These are phyloP conservation scores for Kuraishia capsulata DNA, from an alignment of 805 yeast genomes.

Conservation along the genomic window DNA sequence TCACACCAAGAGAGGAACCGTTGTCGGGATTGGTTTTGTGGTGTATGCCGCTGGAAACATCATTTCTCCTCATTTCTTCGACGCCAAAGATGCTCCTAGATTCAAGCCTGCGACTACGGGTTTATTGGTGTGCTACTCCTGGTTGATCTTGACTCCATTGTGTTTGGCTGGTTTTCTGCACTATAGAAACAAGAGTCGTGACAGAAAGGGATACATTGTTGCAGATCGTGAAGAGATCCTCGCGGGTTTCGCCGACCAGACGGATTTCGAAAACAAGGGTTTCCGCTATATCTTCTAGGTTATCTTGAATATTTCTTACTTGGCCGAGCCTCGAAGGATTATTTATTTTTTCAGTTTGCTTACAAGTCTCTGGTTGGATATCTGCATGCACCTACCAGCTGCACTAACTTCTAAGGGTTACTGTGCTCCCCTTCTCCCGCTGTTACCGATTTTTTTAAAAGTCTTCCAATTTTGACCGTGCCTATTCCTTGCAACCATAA, in stretches of 20 bases:
- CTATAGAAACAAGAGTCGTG: conserved; percentile 15
- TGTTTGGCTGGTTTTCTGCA: conserved; percentile 16
- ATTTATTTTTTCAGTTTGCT: too few species aligned
- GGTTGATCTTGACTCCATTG: conserved; percentile 9
- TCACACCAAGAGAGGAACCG: conserved; percentile 50
- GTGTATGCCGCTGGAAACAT: conserved; percentile 59
- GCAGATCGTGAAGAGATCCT: conserved; percentile 22
- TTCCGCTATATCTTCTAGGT: conserved; percentile 23
- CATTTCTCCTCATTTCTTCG: conserved; percentile 65
- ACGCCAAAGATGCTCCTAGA: conserved; percentile 41
- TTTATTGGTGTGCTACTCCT: conserved; percentile 35
- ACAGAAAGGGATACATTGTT: conserved; percentile 12
- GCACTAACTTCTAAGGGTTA: too few species aligned
- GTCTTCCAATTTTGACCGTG: too few species aligned
- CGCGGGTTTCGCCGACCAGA: conserved; percentile 30
- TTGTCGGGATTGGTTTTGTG: conserved; percentile 44
- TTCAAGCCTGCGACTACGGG: conserved; percentile 48
- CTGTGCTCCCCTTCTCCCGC: too few species aligned
- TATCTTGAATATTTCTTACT: too few species aligned
- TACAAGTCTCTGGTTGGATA: too few species aligned
- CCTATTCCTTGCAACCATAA: too few species aligned
- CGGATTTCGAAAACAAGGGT: conserved; percentile 30
- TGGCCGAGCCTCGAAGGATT: too few species aligned
- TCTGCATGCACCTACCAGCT: too few species aligned
- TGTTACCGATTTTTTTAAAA: too few species aligned